phyloP scores from a whole-genome alignment of 2,329 filamentous ascomycete species.

The Pochonia chlamydosporia region DNA sequence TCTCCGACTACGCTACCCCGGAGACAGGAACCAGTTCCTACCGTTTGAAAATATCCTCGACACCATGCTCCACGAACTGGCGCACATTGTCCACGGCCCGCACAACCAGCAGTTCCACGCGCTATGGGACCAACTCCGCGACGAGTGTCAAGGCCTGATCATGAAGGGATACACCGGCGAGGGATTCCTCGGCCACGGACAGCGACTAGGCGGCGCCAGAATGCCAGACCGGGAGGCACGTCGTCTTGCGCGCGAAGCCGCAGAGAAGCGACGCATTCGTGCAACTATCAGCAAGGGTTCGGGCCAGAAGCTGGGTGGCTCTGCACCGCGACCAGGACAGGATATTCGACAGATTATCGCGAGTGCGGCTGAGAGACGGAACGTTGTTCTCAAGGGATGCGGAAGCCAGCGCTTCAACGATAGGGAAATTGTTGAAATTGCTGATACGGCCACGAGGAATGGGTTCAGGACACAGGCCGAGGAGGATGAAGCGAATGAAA shows the following conservation, averaged over 20 bases:
- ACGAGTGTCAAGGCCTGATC: conserved; percentile 72
- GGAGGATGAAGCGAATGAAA: conserved; percentile 83
- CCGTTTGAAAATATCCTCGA: conserved; percentile 76
- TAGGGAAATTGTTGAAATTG: conserved; percentile 58
- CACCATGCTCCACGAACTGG: conserved; percentile 90
- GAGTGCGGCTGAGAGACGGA: conserved; percentile 63
- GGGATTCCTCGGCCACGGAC: conserved; percentile 73
- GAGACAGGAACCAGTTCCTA: conserved; percentile 71
- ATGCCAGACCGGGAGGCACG: conserved; percentile 69
- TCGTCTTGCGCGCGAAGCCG: conserved; percentile 65
- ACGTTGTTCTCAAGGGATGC: conserved; percentile 65
- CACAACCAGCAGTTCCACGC: conserved; percentile 80
- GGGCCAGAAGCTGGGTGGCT: conserved; percentile 68
- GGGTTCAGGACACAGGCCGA: conserved; percentile 81
- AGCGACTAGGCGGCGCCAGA: conserved; percentile 60
- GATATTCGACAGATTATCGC: conserved; percentile 70
- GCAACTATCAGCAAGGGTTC: conserved; percentile 54
- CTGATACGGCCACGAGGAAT: conserved; percentile 57
- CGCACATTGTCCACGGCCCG: conserved; percentile 79
- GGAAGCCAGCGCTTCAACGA: conserved; percentile 64
- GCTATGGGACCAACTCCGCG: conserved; percentile 83
- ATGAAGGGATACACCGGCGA: conserved; percentile 87
- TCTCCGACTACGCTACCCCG: conserved; percentile 71
- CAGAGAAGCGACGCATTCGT: conserved; percentile 60
- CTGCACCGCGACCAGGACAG: conserved; percentile 43